Conservation (phyloP, 139 green algal species). For the Ulvella scutata region DNA sequence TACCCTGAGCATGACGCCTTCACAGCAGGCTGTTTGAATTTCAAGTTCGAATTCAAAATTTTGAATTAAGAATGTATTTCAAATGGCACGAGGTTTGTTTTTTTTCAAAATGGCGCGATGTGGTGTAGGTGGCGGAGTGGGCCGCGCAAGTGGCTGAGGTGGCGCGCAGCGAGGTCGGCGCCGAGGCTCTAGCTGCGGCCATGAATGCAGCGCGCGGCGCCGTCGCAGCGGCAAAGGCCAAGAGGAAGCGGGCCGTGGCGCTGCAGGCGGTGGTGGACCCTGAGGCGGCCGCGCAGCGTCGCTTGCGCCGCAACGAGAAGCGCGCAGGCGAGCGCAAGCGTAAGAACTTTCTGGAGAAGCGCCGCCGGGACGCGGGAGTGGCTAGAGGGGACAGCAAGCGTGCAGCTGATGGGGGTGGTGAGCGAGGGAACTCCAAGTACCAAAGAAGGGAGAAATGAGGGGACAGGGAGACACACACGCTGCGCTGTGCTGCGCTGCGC, state of each 20-base stretch:
- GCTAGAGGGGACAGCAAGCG: no score
- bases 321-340: constrained; percentile 40
- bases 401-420: no score
- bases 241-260: constrained; percentile 25
- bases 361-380: constrained; percentile 17
- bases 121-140: constrained; percentile 22
- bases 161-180: constrained; percentile 40
- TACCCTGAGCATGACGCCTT: no score
- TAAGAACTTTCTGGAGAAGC: constrained; percentile 52
- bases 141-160: constrained; percentile 57
- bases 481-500: no score
- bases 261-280: constrained; percentile 59
- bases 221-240: constrained; percentile 20
- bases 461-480: no score
- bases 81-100: no score
- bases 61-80: no score
- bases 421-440: no score
- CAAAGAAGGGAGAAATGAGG: no score
- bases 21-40: no score
- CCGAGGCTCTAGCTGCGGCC: constrained; percentile 41
- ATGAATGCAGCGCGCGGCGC: constrained; percentile 41
- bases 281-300: constrained; percentile 36
- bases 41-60: no score
- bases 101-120: no score
- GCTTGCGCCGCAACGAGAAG: constrained; percentile 31